phyloP scores from a whole-genome alignment of 441 rosid species.

The Biscutella auriculata region DNA sequence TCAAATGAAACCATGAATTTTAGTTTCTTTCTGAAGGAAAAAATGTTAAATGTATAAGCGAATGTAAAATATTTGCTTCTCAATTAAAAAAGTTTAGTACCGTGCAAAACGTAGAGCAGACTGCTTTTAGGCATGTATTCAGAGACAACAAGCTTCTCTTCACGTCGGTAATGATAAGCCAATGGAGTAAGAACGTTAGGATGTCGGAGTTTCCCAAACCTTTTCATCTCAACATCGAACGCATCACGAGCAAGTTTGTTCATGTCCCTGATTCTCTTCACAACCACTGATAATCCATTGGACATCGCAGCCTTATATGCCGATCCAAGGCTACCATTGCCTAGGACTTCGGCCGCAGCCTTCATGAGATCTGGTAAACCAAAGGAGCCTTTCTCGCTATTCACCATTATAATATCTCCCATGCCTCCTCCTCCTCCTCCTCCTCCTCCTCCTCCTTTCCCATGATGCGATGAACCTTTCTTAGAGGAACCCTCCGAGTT shows the following conservation, averaged over 20 bases:
- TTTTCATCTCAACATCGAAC: conserved; percentile 56
- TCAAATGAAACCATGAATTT: too few relatives aligned
- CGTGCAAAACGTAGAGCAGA: conserved; percentile 60
- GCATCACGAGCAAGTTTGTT: conserved; percentile 41
- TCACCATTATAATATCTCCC: conserved; percentile 56
- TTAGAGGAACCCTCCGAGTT: conserved; percentile 14
- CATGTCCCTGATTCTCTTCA: conserved; percentile 79
- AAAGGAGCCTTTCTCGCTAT: conserved; percentile 57
- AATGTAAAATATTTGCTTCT: too few relatives aligned
- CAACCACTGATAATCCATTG: conserved; percentile 63
- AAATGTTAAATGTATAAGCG: too few relatives aligned
- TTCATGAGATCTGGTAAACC: conserved; percentile 79
- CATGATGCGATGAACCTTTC: conserved; percentile 17
- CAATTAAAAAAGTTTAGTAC: conserved; percentile 35
- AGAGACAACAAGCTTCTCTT: conserved; percentile 71
- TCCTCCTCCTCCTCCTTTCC: conserved; percentile 19
- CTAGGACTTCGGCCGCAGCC: conserved; percentile 85
- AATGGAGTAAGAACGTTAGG: conserved; percentile 56
- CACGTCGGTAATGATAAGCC: conserved; percentile 68
- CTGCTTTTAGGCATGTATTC: conserved; percentile 77
- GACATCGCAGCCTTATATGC: conserved; percentile 70
- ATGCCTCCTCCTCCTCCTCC: conserved; percentile 23
- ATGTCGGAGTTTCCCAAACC: conserved; percentile 46
- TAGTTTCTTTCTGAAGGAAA: too few relatives aligned
- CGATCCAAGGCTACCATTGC: conserved; percentile 78